Evolutionary conservation across 2,329 filamentous ascomycete genomes (phyloP).

Genomic region (Pezicula radicicola): DNA sequence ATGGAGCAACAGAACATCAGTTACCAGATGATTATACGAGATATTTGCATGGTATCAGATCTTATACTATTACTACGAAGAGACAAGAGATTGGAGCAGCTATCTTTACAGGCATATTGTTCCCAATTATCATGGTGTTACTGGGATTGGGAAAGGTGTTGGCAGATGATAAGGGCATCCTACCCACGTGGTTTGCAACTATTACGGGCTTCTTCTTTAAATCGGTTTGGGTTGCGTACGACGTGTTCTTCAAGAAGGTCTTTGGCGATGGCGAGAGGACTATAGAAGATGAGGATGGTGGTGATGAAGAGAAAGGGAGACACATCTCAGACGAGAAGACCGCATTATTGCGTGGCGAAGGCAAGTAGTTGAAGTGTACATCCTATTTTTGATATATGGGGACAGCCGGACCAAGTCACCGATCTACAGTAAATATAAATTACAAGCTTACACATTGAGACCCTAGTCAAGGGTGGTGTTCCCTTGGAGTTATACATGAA

Average conservation of each 20-base stretch:
- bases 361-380: not conserved
- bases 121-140: constrained; percentile 53
- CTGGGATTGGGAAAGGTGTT: constrained; percentile 47
- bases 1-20: constrained; percentile 76
- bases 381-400: too few species aligned
- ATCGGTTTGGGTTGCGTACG: constrained; percentile 62
- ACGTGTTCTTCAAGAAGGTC: constrained; percentile 55
- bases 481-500: too few species aligned
- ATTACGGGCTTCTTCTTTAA: constrained; percentile 51
- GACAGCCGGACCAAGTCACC: too few species aligned
- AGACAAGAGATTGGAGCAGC: constrained; percentile 64
- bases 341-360: not conserved
- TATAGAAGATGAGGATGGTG: constrained; percentile 7
- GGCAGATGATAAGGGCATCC: constrained; percentile 62
- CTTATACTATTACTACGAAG: constrained; percentile 67
- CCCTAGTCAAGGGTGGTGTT: too few species aligned
- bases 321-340: not conserved
- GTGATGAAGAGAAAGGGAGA: constrained; percentile 8
- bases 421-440: too few species aligned
- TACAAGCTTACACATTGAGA: too few species aligned
- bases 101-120: constrained; percentile 58
- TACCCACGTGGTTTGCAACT: constrained; percentile 64
- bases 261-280: constrained; percentile 88
- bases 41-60: constrained; percentile 66
- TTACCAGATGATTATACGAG: constrained; percentile 74